Base-by-base conservation (phyloP, 768 basidiomycete species). In the Sarcomyxa edulis region DNA sequence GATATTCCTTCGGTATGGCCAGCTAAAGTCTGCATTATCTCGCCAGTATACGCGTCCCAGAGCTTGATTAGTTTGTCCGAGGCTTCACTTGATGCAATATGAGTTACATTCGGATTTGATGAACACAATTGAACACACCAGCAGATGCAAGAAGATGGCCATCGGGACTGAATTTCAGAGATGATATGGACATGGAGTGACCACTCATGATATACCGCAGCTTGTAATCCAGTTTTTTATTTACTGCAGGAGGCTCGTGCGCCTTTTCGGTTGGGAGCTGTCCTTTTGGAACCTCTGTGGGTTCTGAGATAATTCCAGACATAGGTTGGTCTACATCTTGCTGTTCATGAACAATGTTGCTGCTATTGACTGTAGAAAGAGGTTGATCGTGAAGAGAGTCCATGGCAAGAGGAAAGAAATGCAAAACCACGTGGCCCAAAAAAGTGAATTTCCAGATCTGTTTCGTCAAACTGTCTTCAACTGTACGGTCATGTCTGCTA, bases 101-200 rank as follows among this genome's bases (percentile, higher is more conserved):
- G 37, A 29, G 26, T 51, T 39, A 48, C 52, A 49, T 45, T 54
- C 40, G 43, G 46, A 40, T 44, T 43, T 33, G 37, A 21, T 20
- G 20, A 37, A 32, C 44, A 36, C 16, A 25, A 6, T 25, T 27
- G 40, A 30, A 68, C 79, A 55, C 61, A 96, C 94, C 84, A 61
- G 78, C 78, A 23, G 92, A 93, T 2, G 89, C 91, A 28, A 97
- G 72, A 45, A 76, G 65, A 39, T 68, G 66, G 21, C 94, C 94
- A 59, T 94, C 78, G 22, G 87, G 83, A 52, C 85, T 91, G 61
- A 95, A 97, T 56, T 87, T 89, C 40, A 97, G 61, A 10, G 88
- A 79, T 1, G 93, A 87, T 35, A 98, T 76, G 7, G 85, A 74
- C 56, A 77, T 72, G 12, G 74, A 78, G 55, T 97, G 95, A n/a